Evolutionary conservation across 2,329 filamentous ascomycete genomes (phyloP).

Genomic region (Aspergillus novoparasiticus): DNA sequence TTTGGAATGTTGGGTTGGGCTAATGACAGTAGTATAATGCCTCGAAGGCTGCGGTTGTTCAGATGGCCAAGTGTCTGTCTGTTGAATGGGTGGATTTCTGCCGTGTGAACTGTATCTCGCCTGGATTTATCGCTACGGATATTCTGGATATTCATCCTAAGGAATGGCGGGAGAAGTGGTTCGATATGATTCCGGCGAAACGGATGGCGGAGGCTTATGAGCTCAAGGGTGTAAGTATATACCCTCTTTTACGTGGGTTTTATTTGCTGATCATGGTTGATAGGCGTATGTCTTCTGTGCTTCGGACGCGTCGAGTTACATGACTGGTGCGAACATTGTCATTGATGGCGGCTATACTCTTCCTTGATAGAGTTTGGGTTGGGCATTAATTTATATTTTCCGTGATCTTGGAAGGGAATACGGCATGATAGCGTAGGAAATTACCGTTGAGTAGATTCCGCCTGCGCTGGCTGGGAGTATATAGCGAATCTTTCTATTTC

Average conservation of each 20-base stretch:
- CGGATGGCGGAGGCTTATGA: neutral
- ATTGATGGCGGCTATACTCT: neutral
- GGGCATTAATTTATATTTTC: too few relatives aligned
- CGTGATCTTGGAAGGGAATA: too few relatives aligned
- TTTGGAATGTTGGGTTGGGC: neutral
- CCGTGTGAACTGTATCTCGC: slow-evolving; percentile 45
- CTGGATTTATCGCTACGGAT: slow-evolving; percentile 46
- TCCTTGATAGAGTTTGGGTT: too few relatives aligned
- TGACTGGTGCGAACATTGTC: neutral
- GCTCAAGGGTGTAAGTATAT: neutral
- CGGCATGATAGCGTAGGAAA: too few relatives aligned
- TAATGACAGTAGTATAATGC: slow-evolving; percentile 35
- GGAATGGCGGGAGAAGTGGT: slow-evolving; percentile 40
- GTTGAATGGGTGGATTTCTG: slow-evolving; percentile 45
- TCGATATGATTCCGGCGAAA: slow-evolving; percentile 41
- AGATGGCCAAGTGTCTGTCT: slow-evolving; percentile 43
- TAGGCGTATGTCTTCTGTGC: neutral
- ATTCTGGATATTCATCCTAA: slow-evolving; percentile 37
- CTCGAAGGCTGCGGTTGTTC: slow-evolving; percentile 39
- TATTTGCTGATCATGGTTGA: slow-evolving; percentile 34
- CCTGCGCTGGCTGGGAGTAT: too few relatives aligned
- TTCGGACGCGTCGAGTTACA: neutral
- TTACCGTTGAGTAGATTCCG: too few relatives aligned
- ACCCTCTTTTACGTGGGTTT: slow-evolving; percentile 1
- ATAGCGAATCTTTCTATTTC: slow-evolving; percentile 50